Conservation (phyloP, 1,284 basidiomycete species). For the Apiotrichum sp. region DNA sequence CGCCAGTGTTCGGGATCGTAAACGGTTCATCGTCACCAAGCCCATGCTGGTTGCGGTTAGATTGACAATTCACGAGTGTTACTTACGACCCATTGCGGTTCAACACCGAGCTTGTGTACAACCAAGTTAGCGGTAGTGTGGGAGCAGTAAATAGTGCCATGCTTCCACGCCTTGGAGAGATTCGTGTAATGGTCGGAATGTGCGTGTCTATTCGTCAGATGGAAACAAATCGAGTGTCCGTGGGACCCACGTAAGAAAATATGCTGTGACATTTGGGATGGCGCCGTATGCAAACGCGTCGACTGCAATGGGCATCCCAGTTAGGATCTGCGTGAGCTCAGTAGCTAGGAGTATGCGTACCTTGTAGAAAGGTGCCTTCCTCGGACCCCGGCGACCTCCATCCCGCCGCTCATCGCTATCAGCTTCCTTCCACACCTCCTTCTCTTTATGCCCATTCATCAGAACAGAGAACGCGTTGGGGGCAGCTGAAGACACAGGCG, state of each 20-base stretch:
- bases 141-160: constrained; percentile 92
- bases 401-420: constrained; percentile 44
- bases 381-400: constrained; percentile 49
- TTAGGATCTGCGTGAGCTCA: constrained; percentile 53
- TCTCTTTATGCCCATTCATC: constrained; percentile 74
- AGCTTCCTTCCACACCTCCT: constrained; percentile 76
- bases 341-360: constrained; percentile 40
- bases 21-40: constrained; percentile 73
- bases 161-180: constrained; percentile 76
- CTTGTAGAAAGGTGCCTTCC: constrained; percentile 89
- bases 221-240: too few species aligned
- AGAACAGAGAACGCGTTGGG: constrained; percentile 66
- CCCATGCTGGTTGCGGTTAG: constrained; percentile 30
- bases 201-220: constrained; percentile 59
- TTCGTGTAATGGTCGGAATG: constrained; percentile 94
- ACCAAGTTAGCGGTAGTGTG: constrained; percentile 85
- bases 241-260: constrained; percentile 69
- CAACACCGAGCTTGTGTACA: constrained; percentile 78
- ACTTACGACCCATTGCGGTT: constrained; percentile 77
- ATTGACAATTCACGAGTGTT: constrained; percentile 1
- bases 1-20: constrained; percentile 71
- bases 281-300: constrained; percentile 90
- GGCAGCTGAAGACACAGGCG: constrained; percentile 8
- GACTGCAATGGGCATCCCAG: constrained; percentile 95
- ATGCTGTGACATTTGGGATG: constrained; percentile 80